Base-by-base conservation (phyloP, 2,329 filamentous ascomycete species). In the Drechslera avenae region DNA sequence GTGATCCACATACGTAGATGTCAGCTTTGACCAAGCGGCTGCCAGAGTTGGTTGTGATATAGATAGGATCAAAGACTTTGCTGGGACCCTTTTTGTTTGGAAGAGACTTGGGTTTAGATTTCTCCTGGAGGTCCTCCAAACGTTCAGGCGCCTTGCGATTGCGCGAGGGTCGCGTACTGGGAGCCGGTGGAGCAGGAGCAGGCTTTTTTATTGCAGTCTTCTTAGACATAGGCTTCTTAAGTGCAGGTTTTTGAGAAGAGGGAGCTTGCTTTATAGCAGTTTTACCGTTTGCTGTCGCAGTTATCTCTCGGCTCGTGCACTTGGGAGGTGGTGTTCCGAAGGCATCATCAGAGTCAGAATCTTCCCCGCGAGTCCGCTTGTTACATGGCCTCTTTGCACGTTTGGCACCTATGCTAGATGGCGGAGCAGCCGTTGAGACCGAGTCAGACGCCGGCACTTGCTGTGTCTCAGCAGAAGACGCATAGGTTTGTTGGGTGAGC, bases 21-120 rank as follows among this genome's bases (percentile, higher is more conserved):
- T 74, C 70, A 13, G 61, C 64, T 41, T 69, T 70, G 5, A 45
- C 62, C 3, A 75, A 57, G 10, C 65, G 66, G 16, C 59, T 65
- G 13, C 57, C 62, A 5, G 68, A 57, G 41, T 71, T 64, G 23
- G 69, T 69, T 4, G 70, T 70, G 17, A 71, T 61, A 50, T 63
- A 69, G 44, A 59, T 41, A 0, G 71, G 66, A 10, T 69, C 62
- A 42, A 67, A 72, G 19, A 68, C 61, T 28, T 59, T 69, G 45
- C 59, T 59, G 1, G 19, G 5, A 1, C 35, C 36, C 14, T 58
- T 53, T 33, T 57, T 65, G 5, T 37, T 19, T 5, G 52, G 43
- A 7, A 37, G 31, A 17, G 50, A 21, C 40, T 57, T 61, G 5
- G 43, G 19, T 5, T 52, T 45, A 1, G 46, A 34, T 5, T 56